A percentile compares a stretch with the other conserved stretches of the same genome.
Conservation (phyloP, 495 filamentous ascomycete genomes). For the Rhizodiscina lignyota region DNA sequence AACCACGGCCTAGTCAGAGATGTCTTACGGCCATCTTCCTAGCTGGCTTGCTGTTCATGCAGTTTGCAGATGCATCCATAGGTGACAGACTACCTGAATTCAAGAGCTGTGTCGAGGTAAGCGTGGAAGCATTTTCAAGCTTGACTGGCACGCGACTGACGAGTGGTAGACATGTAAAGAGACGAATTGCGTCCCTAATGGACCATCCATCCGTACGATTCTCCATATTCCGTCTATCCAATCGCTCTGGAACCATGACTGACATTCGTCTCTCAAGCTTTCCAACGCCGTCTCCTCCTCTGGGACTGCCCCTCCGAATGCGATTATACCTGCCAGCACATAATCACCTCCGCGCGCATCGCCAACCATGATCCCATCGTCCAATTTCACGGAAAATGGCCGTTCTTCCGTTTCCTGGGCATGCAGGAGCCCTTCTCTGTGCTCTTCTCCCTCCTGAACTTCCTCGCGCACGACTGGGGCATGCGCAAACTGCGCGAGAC, state of each 20-base stretch:
- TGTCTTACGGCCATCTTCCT: no score
- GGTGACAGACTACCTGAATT: conserved; percentile 88
- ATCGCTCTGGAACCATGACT: conserved; percentile 1
- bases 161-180: conserved; percentile 51
- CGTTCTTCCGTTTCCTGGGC: conserved; percentile 74
- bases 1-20: no score
- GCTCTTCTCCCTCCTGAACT: conserved; percentile 81
- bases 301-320: conserved; percentile 83
- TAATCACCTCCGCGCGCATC: conserved; percentile 61
- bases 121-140: conserved; percentile 5
- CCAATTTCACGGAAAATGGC: conserved; percentile 99
- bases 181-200: conserved; percentile 52
- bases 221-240: not conserved
- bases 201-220: conserved; percentile 35
- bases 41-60: no score
- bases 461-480: conserved; percentile 71
- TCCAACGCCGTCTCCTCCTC: conserved; percentile 53
- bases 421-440: conserved; percentile 92
- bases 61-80: conserved; percentile 50
- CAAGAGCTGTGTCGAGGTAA: conserved; percentile 70
- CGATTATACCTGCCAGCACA: conserved; percentile 96
- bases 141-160: conserved; percentile 6
- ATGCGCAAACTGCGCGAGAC: conserved; percentile 48
- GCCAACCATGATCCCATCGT: conserved; percentile 49
- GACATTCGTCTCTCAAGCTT: conserved; percentile 24